Conservation (phyloP, 2,329 filamentous ascomycete genomes). For the Daldinia sp. region DNA sequence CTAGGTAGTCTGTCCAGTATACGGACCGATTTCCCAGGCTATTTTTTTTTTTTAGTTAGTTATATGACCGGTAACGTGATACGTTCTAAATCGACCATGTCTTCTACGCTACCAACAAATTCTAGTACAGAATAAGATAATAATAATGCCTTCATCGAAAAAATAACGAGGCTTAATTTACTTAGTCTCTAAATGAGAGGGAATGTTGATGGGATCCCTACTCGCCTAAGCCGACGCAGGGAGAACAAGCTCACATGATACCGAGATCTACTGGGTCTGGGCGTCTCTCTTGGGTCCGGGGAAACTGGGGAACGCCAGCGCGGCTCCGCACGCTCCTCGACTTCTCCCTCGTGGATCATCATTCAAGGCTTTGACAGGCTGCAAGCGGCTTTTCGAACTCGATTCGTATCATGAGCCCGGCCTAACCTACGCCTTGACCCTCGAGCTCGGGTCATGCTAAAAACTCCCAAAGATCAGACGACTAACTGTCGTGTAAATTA, state of each 20-base stretch:
- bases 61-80: constrained; percentile 10
- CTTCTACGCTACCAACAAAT: background rate
- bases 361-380: background rate
- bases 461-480: constrained; percentile 7
- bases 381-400: constrained; percentile 7
- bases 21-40: constrained; percentile 34
- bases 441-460: constrained; percentile 19
- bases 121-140: constrained; percentile 7
- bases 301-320: constrained; percentile 28
- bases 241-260: constrained; percentile 35
- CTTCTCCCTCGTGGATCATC: constrained; percentile 19
- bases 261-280: constrained; percentile 27
- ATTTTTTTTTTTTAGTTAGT: constrained; percentile 13
- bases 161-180: constrained; percentile 10
- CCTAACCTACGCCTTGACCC: constrained; percentile 5
- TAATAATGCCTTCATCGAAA: constrained; percentile 11
- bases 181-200: constrained; percentile 11
- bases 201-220: constrained; percentile 22
- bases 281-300: constrained; percentile 10
- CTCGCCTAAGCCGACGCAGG: constrained; percentile 10
- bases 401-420: background rate
- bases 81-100: background rate
- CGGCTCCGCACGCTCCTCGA: constrained; percentile 29
- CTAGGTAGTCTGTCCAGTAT: constrained; percentile 19
- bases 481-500: constrained; percentile 13